Evolutionary conservation across 768 basidiomycete genomes (phyloP).

Genomic region (Fistulinella prunicolor): DNA sequence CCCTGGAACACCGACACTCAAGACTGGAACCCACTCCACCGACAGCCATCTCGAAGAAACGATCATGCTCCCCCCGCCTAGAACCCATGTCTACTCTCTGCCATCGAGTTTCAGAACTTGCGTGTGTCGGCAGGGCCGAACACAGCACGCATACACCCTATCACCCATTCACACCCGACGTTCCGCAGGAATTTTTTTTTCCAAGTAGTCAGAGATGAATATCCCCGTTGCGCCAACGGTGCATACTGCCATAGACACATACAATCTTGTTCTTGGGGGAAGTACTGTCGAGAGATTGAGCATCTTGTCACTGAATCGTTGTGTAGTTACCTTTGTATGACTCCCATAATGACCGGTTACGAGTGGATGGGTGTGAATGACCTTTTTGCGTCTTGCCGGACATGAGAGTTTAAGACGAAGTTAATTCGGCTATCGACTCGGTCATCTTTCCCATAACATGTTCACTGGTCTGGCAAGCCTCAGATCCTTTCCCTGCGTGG

Average conservation of each 20-base stretch:
- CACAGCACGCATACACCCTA: too few species aligned
- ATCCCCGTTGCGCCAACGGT: slow-evolving; percentile 47
- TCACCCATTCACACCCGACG: too few species aligned
- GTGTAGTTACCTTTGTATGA: slow-evolving; percentile 40
- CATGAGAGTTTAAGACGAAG: slow-evolving; percentile 14
- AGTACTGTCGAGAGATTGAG: slow-evolving; percentile 39
- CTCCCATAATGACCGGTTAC: slow-evolving; percentile 36
- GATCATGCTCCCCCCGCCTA: too few species aligned
- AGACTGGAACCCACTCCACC: too few species aligned
- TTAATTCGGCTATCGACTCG: too few species aligned
- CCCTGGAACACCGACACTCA: too few species aligned
- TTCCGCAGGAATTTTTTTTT: slow-evolving; percentile 36
- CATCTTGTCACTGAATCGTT: slow-evolving; percentile 5
- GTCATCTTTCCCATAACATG: slow-evolving; percentile 41
- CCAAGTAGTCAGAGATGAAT: slow-evolving; percentile 49
- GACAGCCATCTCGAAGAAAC: too few species aligned
- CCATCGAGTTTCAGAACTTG: too few species aligned
- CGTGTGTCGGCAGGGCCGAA: too few species aligned
- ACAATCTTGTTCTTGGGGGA: slow-evolving; percentile 51
- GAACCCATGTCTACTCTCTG: too few species aligned
- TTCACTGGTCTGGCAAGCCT: slow-evolving; percentile 74
- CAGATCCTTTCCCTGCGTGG: neutral
- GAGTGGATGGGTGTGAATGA: slow-evolving; percentile 9
- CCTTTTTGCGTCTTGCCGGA: too few species aligned
- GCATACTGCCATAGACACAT: slow-evolving; percentile 48